Evolutionary conservation across 2,329 filamentous ascomycete genomes (phyloP), one percentile per base, ranked within the genome.

Genomic region (Verticillium isaacii): DNA sequence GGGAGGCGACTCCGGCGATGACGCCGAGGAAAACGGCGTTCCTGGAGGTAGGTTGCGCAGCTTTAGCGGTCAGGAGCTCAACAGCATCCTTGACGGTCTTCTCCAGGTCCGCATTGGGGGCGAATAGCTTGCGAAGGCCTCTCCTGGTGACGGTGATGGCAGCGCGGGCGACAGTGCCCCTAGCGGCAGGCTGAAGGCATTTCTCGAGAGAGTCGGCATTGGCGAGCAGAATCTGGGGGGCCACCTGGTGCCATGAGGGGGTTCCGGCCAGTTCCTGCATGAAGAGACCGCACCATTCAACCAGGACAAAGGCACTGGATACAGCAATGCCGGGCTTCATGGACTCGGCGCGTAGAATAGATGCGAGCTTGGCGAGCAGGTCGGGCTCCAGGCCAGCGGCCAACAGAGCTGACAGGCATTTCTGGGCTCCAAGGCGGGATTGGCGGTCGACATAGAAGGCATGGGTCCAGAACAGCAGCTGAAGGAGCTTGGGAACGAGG

Each of bases 231-330:
- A 95, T 77, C 37, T 92, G 87, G 66, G 81, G 71, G 60, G 85
- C 85, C 73, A 88, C 87, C 69, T 80, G 80, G 58, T 85, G 83
- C 89, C 88, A 93, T 54, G 85, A 74, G 11, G 82, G 72, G 17
- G 84, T 85, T 57, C 82, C 82, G 36, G 85, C 85, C 32, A 93
- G 80, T 62, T 89, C 83, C 69, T 93, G 88, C 67, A 97, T 84
- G 58, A 97, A 77, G 62, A 94, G 75, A 62, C 89, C 90, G 74
- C 88, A 92, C 94, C 94, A 99, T 74, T 97, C 92, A 15, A 95
- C 83, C 67, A 99, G 80, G 57, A 96, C 92, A 72, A 97, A 96
- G 5, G 93, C 91, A 75, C 88, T 96, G 54, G 84, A 86, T 17
- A 90, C 79, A 36, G 94, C 92, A 69, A 98, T 88, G 65, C 87